A percentile compares a stretch with the other conserved stretches of the same genome.
phyloP scores from a whole-genome alignment of 2,329 filamentous ascomycete genomes.

The Ophiostoma sp. region DNA sequence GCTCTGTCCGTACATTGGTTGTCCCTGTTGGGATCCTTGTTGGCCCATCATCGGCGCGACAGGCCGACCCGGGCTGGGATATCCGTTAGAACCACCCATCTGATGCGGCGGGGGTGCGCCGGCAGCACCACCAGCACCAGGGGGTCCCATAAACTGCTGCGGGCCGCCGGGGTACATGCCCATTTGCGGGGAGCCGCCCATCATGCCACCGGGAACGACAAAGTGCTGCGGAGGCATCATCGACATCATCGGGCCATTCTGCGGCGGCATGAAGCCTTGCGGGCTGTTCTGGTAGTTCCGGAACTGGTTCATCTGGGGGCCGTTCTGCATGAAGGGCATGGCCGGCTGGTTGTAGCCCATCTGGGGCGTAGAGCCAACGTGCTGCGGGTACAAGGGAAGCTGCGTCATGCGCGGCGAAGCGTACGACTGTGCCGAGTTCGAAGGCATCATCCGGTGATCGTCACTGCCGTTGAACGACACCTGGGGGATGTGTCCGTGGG shows the following conservation, averaged over 20 bases:
- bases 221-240: slow-evolving; percentile 86
- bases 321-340: slow-evolving; percentile 69
- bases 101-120: slow-evolving; percentile 49
- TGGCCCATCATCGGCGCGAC: slow-evolving; percentile 85
- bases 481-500: slow-evolving; percentile 66
- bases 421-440: slow-evolving; percentile 79
- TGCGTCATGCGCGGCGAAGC: slow-evolving; percentile 78
- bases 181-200: slow-evolving; percentile 69
- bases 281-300: slow-evolving; percentile 70
- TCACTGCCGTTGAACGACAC: slow-evolving; percentile 68
- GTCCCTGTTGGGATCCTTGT: slow-evolving; percentile 89
- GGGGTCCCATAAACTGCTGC: slow-evolving; percentile 66
- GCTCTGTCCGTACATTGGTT: slow-evolving; percentile 74
- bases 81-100: slow-evolving; percentile 70
- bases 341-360: slow-evolving; percentile 72
- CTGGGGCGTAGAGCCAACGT: slow-evolving; percentile 68
- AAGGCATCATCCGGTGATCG: slow-evolving; percentile 82
- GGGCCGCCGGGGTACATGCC: slow-evolving; percentile 73
- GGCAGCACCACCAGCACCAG: slow-evolving; percentile 36
- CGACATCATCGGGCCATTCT: slow-evolving; percentile 69
- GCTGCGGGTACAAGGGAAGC: slow-evolving; percentile 67
- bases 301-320: slow-evolving; percentile 68
- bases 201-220: slow-evolving; percentile 72
- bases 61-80: slow-evolving; percentile 82
- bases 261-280: slow-evolving; percentile 73